These are phyloP conservation scores for Euphorbia lathyris DNA, from an alignment of 345 rosid species.

Conservation along the genomic window DNA sequence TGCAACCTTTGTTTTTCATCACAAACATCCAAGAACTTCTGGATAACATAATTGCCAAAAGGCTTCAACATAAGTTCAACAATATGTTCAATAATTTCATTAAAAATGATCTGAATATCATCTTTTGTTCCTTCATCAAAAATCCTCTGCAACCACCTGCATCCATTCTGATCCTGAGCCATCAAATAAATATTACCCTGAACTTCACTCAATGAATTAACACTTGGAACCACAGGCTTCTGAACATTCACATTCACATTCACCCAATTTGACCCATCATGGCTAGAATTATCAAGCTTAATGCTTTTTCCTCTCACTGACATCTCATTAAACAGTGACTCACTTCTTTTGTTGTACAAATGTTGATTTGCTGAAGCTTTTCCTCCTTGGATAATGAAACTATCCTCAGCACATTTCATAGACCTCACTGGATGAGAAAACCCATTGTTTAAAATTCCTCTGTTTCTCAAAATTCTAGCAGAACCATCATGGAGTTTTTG, in stretches of 20 bases:
- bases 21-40: conserved; percentile 37
- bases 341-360: conserved; percentile 12
- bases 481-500: conserved; percentile 18
- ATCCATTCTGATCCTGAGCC: conserved; percentile 36
- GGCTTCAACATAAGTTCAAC: conserved; percentile 29
- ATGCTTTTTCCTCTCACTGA: conserved; percentile 22
- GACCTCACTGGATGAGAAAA: conserved; percentile 28
- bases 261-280: conserved; percentile 22
- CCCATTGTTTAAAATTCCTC: conserved; percentile 21
- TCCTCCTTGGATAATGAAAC: conserved; percentile 42
- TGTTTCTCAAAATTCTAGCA: conserved; percentile 16
- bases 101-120: conserved; percentile 22
- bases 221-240: conserved; percentile 19
- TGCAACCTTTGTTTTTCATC: conserved; percentile 26
- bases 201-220: conserved; percentile 26
- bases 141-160: conserved; percentile 30
- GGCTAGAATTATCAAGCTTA: conserved; percentile 15
- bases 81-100: conserved; percentile 26
- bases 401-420: conserved; percentile 32
- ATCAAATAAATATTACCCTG: conserved; percentile 25
- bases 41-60: conserved; percentile 34
- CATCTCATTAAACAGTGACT: conserved; percentile 25
- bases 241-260: no score
- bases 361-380: conserved; percentile 20
- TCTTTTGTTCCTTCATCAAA: conserved; percentile 31